Base-by-base conservation (phyloP, 495 filamentous ascomycete genomes). In the Viridothelium virens region DNA sequence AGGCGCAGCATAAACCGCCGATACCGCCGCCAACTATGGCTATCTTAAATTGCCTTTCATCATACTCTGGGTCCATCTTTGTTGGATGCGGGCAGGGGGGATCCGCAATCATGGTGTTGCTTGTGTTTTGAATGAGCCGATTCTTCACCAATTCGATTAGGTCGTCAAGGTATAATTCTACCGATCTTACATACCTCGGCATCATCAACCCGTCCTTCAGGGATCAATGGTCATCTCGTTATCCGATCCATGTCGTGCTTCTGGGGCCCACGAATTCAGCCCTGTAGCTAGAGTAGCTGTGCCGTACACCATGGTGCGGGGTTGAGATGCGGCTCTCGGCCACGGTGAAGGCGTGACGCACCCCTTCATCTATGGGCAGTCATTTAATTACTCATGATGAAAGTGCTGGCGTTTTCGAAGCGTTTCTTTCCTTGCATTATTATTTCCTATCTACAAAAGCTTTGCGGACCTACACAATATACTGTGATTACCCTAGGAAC, bases 11-110 rank as follows among this genome's bases (percentile, higher is more conserved):
- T 1, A 70, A 62, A 16, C 69, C 69, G 14, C 69, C 69, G 12
- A 70, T 68, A 38, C 69, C 69, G 2, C 69, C 69, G 11, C 69
- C 69, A 39, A 70, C 50, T 11, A 70, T 59, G 33, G 68, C 68
- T 34, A 70, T 66, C 53, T 59, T 31, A 59, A 59, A 36, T 7
- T 6, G 2, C 0, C 18, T 14, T 6, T 59, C 18, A 36, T 31
- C 53, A 36, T 14, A 18, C 3, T 59, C 36, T 59, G 53, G 36
- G n/a, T 34, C 18, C 53, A 59, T 59, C 18, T 59, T 36, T 31
- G 5, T n/a, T n/a, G n/a, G n/a, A n/a, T n/a, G n/a, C n/a, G n/a
- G n/a, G n/a, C n/a, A n/a, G n/a, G n/a, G n/a, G n/a, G n/a, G n/a
- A n/a, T n/a, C n/a, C n/a, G n/a, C 31, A 34, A 31, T 14, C 11